Evolutionary conservation across 75 land plant species (phyloP).

Genomic region (Pinus albicaulis): DNA sequence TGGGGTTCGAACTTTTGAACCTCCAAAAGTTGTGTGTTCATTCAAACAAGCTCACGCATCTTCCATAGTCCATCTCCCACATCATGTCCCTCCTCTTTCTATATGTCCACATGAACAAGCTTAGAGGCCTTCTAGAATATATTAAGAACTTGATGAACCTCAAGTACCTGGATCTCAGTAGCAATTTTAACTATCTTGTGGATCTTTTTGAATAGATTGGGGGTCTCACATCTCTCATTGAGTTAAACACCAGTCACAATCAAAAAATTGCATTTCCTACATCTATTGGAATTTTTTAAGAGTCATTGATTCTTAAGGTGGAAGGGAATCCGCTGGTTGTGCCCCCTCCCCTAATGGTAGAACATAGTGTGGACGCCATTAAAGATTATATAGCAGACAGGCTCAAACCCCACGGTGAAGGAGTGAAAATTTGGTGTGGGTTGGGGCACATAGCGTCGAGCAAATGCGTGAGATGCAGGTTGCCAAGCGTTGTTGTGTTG

Average conservation of each 20-base stretch:
- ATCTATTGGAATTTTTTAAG: too few relatives aligned
- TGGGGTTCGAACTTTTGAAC: constrained; percentile 15
- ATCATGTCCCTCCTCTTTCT: constrained; percentile 51
- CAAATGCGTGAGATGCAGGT: neutral
- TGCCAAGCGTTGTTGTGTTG: too few relatives aligned
- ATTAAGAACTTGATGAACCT: constrained; percentile 66
- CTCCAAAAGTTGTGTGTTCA: constrained; percentile 64
- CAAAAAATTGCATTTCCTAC: constrained; percentile 43
- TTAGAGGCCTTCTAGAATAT: constrained; percentile 55
- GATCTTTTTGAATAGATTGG: constrained; percentile 67
- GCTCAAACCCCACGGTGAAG: neutral
- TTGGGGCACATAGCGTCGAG: neutral
- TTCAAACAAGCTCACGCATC: constrained; percentile 65
- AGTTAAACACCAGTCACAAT: constrained; percentile 66
- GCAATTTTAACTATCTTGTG: constrained; percentile 56
- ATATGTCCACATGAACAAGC: constrained; percentile 78
- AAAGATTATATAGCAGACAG: constrained; percentile 42
- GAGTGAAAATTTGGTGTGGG: neutral
- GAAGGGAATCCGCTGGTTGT: constrained; percentile 62
- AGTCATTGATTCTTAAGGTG: too few relatives aligned
- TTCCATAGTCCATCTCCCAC: constrained; percentile 71
- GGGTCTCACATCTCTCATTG: constrained; percentile 43
- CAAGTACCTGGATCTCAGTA: constrained; percentile 63
- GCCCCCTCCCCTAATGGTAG: constrained; percentile 64
- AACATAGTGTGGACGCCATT: too few relatives aligned